These are phyloP conservation scores for Solanum megistacrolobum DNA, from an alignment of 257 asterid species.

Conservation along the genomic window DNA sequence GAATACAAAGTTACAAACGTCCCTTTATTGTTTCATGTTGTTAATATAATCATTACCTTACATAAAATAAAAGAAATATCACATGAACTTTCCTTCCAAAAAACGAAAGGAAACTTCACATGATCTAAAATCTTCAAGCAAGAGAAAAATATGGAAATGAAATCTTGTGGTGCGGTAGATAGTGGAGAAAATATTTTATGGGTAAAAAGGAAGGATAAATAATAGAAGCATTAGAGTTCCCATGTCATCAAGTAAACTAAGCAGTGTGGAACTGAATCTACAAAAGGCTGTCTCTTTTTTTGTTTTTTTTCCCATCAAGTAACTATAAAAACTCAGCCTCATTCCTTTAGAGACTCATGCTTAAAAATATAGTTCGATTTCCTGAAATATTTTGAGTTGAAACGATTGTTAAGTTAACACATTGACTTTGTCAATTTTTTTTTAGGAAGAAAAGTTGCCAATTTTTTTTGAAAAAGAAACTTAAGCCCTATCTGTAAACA, in stretches of 20 bases:
- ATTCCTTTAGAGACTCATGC: neutral
- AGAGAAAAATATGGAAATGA: neutral
- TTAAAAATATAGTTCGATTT: neutral
- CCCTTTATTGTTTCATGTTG: neutral
- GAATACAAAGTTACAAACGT: neutral
- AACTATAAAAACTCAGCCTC: neutral
- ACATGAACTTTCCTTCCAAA: neutral
- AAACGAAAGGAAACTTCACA: neutral
- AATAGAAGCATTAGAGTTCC: neutral
- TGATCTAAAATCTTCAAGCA: neutral
- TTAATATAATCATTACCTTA: neutral
- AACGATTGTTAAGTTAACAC: neutral
- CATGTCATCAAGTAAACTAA: neutral
- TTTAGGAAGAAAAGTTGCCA: neutral
- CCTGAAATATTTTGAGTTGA: neutral
- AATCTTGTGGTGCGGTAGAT: neutral
- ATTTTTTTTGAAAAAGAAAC: neutral
- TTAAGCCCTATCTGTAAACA: neutral
- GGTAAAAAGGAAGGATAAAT: neutral
- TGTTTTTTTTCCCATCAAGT: neutral
- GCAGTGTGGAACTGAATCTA: neutral
- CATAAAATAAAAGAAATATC: neutral
- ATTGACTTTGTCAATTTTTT: neutral
- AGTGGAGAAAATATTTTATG: neutral
- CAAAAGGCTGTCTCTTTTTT: neutral